Percentiles rank a stretch among this genome's conserved stretches.
Conservation (phyloP, 768 basidiomycete species). For the Mrakia frigida region DNA sequence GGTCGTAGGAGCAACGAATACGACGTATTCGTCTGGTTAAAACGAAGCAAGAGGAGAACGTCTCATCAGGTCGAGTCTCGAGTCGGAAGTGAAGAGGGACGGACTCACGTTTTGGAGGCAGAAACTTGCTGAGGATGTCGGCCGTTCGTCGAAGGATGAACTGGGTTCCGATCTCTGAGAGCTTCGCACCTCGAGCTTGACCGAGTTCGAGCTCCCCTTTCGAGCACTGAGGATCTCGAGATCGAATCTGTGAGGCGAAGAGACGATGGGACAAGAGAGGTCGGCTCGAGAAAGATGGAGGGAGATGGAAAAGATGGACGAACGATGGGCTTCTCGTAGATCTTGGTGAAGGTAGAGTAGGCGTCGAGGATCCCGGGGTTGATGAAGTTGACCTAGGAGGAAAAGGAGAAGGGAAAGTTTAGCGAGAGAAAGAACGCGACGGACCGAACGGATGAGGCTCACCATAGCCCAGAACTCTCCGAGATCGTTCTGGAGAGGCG, state of each 20-base stretch:
- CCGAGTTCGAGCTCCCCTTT: conserved; percentile 70
- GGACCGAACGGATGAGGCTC: conserved; percentile 32
- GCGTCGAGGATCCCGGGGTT: conserved; percentile 77
- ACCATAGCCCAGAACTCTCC: conserved; percentile 97
- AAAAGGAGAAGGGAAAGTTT: background rate
- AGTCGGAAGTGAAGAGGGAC: conserved; percentile 4
- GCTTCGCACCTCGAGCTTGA: conserved; percentile 68
- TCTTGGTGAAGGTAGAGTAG: conserved; percentile 46
- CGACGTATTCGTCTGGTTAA: conserved; percentile 83
- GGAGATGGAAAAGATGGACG: background rate
- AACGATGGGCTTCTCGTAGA: conserved; percentile 77
- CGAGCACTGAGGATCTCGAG: conserved; percentile 67
- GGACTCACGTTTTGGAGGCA: conserved; percentile 82
- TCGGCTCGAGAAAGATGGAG: conserved; percentile 46
- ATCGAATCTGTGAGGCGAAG: conserved; percentile 50
- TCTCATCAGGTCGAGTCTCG: background rate
- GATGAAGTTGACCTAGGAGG: conserved; percentile 63
- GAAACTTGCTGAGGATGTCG: conserved; percentile 67
- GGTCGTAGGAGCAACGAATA: conserved; percentile 85
- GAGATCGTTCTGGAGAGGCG: conserved; percentile 94
- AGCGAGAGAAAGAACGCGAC: background rate
- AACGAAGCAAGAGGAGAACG: background rate
- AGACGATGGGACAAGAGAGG: background rate
- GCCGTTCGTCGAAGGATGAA: conserved; percentile 90
- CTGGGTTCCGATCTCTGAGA: conserved; percentile 67